Conservation (phyloP, 2,329 filamentous ascomycete genomes). For the Magnaporthales sp. region DNA sequence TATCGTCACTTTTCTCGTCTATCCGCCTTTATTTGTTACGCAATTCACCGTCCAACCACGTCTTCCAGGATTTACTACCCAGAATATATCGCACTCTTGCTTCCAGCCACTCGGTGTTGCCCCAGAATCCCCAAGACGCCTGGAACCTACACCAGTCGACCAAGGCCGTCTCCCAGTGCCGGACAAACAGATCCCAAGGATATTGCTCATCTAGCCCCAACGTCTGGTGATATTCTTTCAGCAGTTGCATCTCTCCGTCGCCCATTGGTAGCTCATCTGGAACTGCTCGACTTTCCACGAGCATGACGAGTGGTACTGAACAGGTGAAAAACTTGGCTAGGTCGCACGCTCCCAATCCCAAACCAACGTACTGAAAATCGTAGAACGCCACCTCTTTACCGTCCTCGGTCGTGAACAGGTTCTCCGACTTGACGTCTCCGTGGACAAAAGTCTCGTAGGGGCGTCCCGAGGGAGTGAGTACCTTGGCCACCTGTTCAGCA, state of each 20-base stretch:
- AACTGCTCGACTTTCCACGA: constrained; percentile 20
- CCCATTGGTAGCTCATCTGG: neutral
- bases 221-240: neutral
- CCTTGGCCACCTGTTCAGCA: constrained; percentile 42
- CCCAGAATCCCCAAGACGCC: constrained; percentile 54
- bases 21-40: neutral
- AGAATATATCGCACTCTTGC: constrained; percentile 42
- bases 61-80: constrained; percentile 30
- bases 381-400: constrained; percentile 52
- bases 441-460: constrained; percentile 51
- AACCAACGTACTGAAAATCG: constrained; percentile 61
- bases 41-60: constrained; percentile 1
- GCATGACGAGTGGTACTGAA: constrained; percentile 48
- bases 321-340: constrained; percentile 60
- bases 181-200: constrained; percentile 41
- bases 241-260: neutral
- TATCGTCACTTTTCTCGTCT: neutral
- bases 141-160: constrained; percentile 60
- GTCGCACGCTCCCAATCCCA: constrained; percentile 57
- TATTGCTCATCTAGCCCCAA: constrained; percentile 49
- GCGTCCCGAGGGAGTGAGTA: constrained; percentile 36
- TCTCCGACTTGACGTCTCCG: constrained; percentile 63
- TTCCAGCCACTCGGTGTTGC: constrained; percentile 49
- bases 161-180: constrained; percentile 58
- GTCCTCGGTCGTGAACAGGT: constrained; percentile 46